phyloP scores from a whole-genome alignment of 345 rosid species.

The Erucastrum elatum region DNA sequence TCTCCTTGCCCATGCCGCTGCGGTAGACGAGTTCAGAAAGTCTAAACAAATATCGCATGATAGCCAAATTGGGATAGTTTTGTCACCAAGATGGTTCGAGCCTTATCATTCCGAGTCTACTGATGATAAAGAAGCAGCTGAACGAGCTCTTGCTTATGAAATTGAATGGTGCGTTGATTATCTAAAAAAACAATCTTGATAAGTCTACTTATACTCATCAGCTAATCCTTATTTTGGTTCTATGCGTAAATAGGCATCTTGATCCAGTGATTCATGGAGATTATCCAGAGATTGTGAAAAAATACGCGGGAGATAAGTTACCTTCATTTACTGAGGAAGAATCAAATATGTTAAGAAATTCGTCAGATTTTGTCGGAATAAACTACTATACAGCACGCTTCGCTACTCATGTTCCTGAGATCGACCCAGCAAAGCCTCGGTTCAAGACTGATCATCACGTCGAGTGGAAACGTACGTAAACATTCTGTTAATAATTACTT shows the following conservation, averaged over 20 bases:
- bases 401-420: conserved; percentile 16
- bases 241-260: conserved; percentile 34
- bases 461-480: conserved; percentile 32
- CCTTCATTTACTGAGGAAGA: conserved; percentile 36
- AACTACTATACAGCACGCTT: conserved; percentile 36
- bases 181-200: neutral
- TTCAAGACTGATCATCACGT: conserved; percentile 40
- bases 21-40: conserved; percentile 42
- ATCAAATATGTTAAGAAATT: conserved; percentile 35
- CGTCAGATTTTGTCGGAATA: conserved; percentile 39
- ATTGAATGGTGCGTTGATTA: conserved; percentile 32
- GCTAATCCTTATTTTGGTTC: neutral
- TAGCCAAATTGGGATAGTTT: conserved; percentile 39
- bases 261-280: conserved; percentile 41
- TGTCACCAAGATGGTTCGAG: conserved; percentile 43
- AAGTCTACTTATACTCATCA: neutral
- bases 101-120: conserved; percentile 28
- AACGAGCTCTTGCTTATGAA: conserved; percentile 36
- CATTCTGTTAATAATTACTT: neutral
- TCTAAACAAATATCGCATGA: conserved; percentile 17
- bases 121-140: conserved; percentile 36
- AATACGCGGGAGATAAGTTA: conserved; percentile 32
- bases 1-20: conserved; percentile 46
- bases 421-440: conserved; percentile 35
- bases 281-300: conserved; percentile 35